phyloP scores from a whole-genome alignment of 345 rosid genomes.

The Populus nigra region DNA sequence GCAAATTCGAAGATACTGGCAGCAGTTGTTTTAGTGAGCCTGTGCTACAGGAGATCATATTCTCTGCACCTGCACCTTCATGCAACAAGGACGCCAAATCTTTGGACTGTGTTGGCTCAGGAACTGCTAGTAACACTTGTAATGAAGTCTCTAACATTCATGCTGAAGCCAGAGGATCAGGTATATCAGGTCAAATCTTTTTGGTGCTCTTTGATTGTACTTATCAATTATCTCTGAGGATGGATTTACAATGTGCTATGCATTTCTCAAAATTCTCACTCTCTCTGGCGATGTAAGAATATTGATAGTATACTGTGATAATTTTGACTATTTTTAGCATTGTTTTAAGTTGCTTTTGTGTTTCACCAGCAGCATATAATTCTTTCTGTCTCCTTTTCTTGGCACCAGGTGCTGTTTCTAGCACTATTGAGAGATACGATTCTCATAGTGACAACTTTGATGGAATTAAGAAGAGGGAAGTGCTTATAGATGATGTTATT shows the following conservation, averaged over 20 bases:
- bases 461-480: constrained; percentile 40
- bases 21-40: constrained; percentile 77
- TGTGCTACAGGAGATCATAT: constrained; percentile 64
- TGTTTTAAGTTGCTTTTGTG: background rate
- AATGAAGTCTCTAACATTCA: constrained; percentile 69
- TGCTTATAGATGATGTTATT: constrained; percentile 62
- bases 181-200: constrained; percentile 33
- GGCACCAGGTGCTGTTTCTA: constrained; percentile 64
- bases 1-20: constrained; percentile 72
- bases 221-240: background rate
- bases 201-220: background rate
- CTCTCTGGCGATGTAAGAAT: background rate
- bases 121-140: constrained; percentile 86
- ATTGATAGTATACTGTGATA: background rate
- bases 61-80: constrained; percentile 54
- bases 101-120: constrained; percentile 84
- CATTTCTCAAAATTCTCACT: background rate
- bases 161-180: constrained; percentile 80
- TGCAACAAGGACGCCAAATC: constrained; percentile 76
- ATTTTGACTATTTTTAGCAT: background rate
- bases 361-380: background rate
- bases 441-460: constrained; percentile 34
- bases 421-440: constrained; percentile 43
- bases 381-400: constrained; percentile 11
- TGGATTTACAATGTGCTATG: background rate